Base-by-base conservation (phyloP, 2,329 filamentous ascomycete species). In the Zarea fungicola region DNA sequence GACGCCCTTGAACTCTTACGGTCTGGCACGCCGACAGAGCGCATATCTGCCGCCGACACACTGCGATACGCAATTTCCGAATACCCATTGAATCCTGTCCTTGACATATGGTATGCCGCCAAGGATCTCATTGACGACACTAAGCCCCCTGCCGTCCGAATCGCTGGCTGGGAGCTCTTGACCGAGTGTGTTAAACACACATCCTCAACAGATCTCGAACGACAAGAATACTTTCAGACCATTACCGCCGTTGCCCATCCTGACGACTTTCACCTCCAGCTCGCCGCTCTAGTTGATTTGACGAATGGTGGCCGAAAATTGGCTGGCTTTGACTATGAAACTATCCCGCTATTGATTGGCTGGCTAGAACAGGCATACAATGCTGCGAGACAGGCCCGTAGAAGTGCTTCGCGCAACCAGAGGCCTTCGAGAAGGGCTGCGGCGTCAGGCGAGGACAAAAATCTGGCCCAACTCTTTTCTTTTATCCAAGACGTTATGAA, bases 401-500 rank as follows among this genome's bases (percentile, higher is more conserved):
- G 73, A 56, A 69, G 72, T 48, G 72, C 68, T 11, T 65, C 68
- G 5, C 54, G 59, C 6, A 66, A 54, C 54, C 69, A 61, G 54
- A 72, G 62, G 53, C 58, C 66, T 7, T 52, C 54, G 67, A 76
- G 60, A 64, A 63, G 60, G 54, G 60, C 64, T 7, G 62, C 67
- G 19, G 62, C 61, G 5, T 67, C 69, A 3, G 73, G 69, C 23
- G 81, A 84, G 58, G 82, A 85, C 52, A 75, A 76, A 55, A 83
- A 81, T 57, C 70, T 90, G 46, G 69, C 76, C 3, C 75, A 78
- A 41, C 66, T 89, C 3, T 89, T 89, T 59, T 65, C 71, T 11
- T 86, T 83, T 55, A 73, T 85, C 47, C 75, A 77, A 50, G 81
- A 87, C 53, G 74, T 88, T 47, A 81, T 87, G 68, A 89, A 87